These are phyloP conservation scores for Medicago lupulina DNA, from an alignment of 306 rosid genomes.

Conservation along the genomic window DNA sequence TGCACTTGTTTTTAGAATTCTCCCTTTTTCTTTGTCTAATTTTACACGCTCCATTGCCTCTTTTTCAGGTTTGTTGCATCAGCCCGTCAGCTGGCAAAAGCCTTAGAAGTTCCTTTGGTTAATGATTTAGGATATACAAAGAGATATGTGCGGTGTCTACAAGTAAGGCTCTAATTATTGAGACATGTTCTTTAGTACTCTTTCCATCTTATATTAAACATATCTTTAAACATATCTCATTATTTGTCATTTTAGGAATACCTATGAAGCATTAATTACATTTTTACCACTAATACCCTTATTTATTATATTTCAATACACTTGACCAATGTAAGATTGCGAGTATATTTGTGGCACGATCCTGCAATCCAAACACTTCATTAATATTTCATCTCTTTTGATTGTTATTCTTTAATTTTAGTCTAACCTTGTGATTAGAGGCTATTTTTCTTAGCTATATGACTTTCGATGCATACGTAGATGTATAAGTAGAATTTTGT, in stretches of 20 bases:
- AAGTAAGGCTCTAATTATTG: slow-evolving; percentile 59
- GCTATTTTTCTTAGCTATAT: neutral
- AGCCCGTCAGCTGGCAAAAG: slow-evolving; percentile 88
- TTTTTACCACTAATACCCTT: neutral
- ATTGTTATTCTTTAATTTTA: too few relatives aligned
- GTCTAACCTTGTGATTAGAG: neutral
- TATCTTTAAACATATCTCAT: neutral
- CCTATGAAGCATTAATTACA: neutral
- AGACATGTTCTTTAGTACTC: slow-evolving; percentile 11
- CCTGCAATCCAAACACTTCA: too few relatives aligned
- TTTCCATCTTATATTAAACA: neutral
- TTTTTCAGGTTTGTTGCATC: slow-evolving; percentile 85
- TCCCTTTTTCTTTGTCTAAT: neutral
- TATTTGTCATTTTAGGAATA: neutral
- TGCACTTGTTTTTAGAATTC: neutral
- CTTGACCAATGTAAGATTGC: too few relatives aligned
- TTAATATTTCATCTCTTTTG: too few relatives aligned
- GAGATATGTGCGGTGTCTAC: slow-evolving; percentile 97
- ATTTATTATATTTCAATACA: neutral
- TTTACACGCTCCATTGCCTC: slow-evolving; percentile 30
- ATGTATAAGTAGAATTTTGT: neutral
- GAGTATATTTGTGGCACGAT: too few relatives aligned
- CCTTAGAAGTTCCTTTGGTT: slow-evolving; percentile 96
- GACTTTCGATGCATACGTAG: neutral
- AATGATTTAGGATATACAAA: slow-evolving; percentile 98